Evolutionary conservation across 1,139 yeast species (phyloP).

Genomic region (Diutina catenulata): DNA sequence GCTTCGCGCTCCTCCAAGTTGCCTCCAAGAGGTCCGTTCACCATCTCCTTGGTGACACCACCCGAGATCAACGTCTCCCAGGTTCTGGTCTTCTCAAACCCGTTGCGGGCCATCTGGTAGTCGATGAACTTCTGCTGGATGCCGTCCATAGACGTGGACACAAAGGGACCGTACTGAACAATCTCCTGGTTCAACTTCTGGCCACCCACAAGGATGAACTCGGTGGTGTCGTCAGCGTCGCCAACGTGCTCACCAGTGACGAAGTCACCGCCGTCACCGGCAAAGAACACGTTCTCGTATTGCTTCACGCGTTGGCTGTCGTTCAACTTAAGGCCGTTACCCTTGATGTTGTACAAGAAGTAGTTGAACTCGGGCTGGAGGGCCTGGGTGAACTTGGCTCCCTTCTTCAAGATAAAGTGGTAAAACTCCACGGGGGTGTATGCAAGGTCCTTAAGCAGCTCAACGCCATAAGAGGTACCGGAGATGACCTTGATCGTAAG

Average conservation of each 20-base stretch:
- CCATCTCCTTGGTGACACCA: constrained; percentile 43
- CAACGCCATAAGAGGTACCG: constrained; percentile 67
- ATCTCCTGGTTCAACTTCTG: constrained; percentile 62
- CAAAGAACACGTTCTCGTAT: constrained; percentile 50
- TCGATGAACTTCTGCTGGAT: constrained; percentile 60
- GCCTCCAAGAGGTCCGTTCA: constrained; percentile 28
- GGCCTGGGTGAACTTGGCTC: constrained; percentile 53
- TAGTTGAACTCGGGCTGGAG: constrained; percentile 57
- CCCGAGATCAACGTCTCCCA: constrained; percentile 61
- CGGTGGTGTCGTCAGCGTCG: constrained; percentile 20
- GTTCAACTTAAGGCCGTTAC: constrained; percentile 39
- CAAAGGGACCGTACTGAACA: constrained; percentile 88
- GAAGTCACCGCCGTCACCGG: constrained; percentile 44
- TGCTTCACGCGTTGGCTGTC: constrained; percentile 25
- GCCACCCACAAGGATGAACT: constrained; percentile 69
- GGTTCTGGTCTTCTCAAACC: constrained; percentile 57
- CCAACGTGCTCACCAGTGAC: constrained; percentile 26
- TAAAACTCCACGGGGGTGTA: constrained; percentile 77
- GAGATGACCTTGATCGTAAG: constrained; percentile 63
- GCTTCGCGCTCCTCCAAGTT: constrained; percentile 22
- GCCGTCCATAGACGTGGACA: constrained; percentile 50
- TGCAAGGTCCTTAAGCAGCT: constrained; percentile 66
- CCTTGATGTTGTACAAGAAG: constrained; percentile 60
- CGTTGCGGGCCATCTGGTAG: constrained; percentile 56
- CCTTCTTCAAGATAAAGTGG: constrained; percentile 55